These are phyloP conservation scores for Noccaea bulbosa DNA, from an alignment of 345 rosid species.

Conservation along the genomic window DNA sequence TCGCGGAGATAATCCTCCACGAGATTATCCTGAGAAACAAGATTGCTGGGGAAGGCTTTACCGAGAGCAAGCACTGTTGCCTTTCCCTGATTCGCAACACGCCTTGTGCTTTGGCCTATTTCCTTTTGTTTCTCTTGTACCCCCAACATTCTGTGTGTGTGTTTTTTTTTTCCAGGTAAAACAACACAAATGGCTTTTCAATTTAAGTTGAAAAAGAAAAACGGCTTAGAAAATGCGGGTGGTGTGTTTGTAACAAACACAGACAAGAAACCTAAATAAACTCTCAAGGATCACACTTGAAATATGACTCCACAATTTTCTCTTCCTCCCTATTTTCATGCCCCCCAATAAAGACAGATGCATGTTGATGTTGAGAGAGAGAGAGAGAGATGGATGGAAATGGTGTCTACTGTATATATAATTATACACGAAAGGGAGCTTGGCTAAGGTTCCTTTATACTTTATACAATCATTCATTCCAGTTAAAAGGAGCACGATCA, in stretches of 20 bases:
- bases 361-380: neutral
- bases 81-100: slow-evolving; percentile 67
- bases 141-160: slow-evolving; percentile 51
- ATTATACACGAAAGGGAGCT: neutral
- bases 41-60: slow-evolving; percentile 84
- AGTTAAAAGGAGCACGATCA: slow-evolving; percentile 62
- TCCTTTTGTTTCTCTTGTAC: slow-evolving; percentile 27
- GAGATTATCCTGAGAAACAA: slow-evolving; percentile 75
- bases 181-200: slow-evolving; percentile 17
- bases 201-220: neutral
- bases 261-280: slow-evolving; percentile 35
- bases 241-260: slow-evolving; percentile 42
- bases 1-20: slow-evolving; percentile 88
- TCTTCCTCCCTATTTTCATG: neutral
- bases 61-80: slow-evolving; percentile 89
- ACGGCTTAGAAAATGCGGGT: slow-evolving; percentile 26
- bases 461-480: slow-evolving; percentile 53
- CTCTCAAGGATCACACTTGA: slow-evolving; percentile 23
- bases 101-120: slow-evolving; percentile 28
- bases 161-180: neutral
- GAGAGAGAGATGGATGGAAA: slow-evolving; percentile 1
- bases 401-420: neutral
- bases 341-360: no score
- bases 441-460: neutral
- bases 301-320: slow-evolving; percentile 8